Percentiles rank a stretch among this genome's conserved stretches.
Evolutionary conservation across 1,284 basidiomycete genomes (phyloP).

Genomic region (Retiboletus flavoniger): DNA sequence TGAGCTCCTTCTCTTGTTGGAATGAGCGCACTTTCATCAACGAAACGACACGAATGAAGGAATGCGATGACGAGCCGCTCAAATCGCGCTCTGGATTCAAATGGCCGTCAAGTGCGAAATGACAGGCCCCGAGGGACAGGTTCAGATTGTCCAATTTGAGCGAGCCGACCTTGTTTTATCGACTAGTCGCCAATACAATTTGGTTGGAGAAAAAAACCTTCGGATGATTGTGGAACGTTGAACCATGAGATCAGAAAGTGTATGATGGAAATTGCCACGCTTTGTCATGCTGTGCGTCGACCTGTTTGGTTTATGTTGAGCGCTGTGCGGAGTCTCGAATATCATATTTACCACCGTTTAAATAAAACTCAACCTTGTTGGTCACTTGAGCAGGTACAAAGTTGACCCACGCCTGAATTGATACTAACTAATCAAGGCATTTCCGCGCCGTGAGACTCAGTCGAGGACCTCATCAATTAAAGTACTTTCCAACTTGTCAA

Average conservation of each 20-base stretch:
- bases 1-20: background rate
- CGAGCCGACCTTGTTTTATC: constrained; percentile 4
- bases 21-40: constrained; percentile 1
- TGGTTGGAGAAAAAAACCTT: background rate
- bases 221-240: background rate
- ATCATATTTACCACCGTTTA: background rate
- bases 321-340: background rate
- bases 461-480: background rate
- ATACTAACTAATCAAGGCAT: background rate
- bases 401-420: background rate
- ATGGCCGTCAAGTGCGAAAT: background rate
- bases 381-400: background rate
- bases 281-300: background rate
- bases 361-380: constrained; percentile 18
- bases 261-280: background rate
- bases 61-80: background rate
- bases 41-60: background rate
- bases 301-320: background rate
- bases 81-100: background rate
- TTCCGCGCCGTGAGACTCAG: constrained; percentile 21
- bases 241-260: background rate
- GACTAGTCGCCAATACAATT: background rate
- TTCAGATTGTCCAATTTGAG: constrained; percentile 1
- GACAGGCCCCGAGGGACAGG: background rate
- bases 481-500: background rate